A percentile compares a stretch with the other conserved stretches of the same genome.
phyloP scores from a whole-genome alignment of 208 protist species.

The Strigomonas culicis region DNA sequence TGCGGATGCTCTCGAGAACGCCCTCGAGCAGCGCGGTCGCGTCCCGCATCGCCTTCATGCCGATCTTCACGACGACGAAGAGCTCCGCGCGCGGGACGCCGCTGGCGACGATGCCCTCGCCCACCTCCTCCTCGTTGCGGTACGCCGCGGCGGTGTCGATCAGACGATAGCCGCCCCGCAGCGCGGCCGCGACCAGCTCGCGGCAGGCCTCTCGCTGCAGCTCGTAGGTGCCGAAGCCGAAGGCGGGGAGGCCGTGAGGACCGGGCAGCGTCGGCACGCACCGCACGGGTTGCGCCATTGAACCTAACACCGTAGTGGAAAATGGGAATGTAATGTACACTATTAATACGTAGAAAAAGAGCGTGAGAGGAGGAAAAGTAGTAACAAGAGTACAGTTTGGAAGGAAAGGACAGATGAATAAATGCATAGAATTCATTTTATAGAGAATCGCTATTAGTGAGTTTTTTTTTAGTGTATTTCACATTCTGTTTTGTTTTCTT shows the following conservation, averaged over 20 bases:
- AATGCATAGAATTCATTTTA: not conserved
- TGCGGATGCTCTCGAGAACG: slow-evolving; percentile 49
- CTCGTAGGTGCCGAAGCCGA: slow-evolving; percentile 83
- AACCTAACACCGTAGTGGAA: not conserved
- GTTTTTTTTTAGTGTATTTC: no score
- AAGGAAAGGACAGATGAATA: not conserved
- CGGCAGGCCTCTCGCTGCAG: slow-evolving; percentile 56
- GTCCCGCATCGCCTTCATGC: slow-evolving; percentile 49
- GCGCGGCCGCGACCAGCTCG: slow-evolving; percentile 36
- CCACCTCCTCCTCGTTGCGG: slow-evolving; percentile 73
- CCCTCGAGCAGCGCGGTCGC: slow-evolving; percentile 28
- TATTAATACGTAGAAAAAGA: slow-evolving; percentile 7
- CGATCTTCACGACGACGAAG: slow-evolving; percentile 79
- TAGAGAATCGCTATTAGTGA: no score
- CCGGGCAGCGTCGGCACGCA: not conserved
- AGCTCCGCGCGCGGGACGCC: slow-evolving; percentile 55
- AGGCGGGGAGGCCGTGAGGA: slow-evolving; percentile 27
- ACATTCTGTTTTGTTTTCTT: no score
- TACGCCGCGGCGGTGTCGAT: slow-evolving; percentile 84
- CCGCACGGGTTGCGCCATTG: not conserved
- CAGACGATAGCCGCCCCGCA: slow-evolving; percentile 71
- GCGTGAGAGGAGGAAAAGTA: slow-evolving; percentile 11
- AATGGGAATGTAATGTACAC: not conserved
- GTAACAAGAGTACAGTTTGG: not conserved
- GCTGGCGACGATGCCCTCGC: slow-evolving; percentile 48